Conservation (phyloP, 371 early-diverging fungal genomes). For the Mucor indicus region DNA sequence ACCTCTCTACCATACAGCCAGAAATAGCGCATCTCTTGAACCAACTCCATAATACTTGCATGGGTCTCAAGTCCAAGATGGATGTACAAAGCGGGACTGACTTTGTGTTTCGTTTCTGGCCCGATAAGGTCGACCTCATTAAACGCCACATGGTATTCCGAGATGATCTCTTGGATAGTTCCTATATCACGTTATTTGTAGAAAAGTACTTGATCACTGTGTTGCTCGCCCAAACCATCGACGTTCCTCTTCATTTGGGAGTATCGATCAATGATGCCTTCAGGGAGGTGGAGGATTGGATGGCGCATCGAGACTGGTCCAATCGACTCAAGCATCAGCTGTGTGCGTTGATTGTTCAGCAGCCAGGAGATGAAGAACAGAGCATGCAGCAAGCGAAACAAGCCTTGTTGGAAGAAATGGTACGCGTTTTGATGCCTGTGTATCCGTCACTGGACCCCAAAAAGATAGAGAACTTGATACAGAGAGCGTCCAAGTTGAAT, state of each 20-base stretch:
- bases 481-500: slow-evolving; percentile 31
- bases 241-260: slow-evolving; percentile 42
- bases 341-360: slow-evolving; percentile 34
- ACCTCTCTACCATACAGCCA: slow-evolving; percentile 45
- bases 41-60: slow-evolving; percentile 40
- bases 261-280: slow-evolving; percentile 39
- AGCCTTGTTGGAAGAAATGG: slow-evolving; percentile 15
- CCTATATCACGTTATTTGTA: slow-evolving; percentile 37
- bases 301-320: slow-evolving; percentile 34
- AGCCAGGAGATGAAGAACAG: slow-evolving; percentile 37
- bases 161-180: slow-evolving; percentile 25
- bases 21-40: slow-evolving; percentile 38
- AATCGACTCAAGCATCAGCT: slow-evolving; percentile 42
- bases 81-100: slow-evolving; percentile 30
- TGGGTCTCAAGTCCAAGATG: slow-evolving; percentile 38
- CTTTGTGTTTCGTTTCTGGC: slow-evolving; percentile 16
- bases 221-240: slow-evolving; percentile 20
- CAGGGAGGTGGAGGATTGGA: slow-evolving; percentile 32
- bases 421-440: slow-evolving; percentile 15
- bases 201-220: slow-evolving; percentile 36
- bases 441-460: slow-evolving; percentile 31
- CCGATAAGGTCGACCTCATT: slow-evolving; percentile 12
- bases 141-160: slow-evolving; percentile 12
- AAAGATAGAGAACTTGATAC: slow-evolving; percentile 32
- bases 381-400: slow-evolving; percentile 22